Percentiles rank a stretch among this genome's conserved stretches.
Evolutionary conservation across 192 early-diverging fungal genomes (phyloP).

Genomic region (Chytriomyces hyalinus): DNA sequence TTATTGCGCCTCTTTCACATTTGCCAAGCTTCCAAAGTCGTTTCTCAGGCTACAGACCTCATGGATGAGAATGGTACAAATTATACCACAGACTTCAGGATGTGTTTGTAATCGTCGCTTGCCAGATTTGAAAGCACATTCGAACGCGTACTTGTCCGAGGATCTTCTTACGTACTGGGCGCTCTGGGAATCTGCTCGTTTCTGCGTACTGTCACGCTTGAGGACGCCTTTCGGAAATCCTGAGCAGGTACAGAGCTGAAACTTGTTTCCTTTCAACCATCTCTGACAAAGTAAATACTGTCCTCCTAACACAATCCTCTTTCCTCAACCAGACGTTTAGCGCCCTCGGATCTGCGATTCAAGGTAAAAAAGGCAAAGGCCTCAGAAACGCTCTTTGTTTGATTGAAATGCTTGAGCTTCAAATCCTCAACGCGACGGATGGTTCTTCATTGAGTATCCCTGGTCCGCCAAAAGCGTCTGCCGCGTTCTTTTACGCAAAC

Average conservation of each 20-base stretch:
- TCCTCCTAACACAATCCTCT: not conserved
- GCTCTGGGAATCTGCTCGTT: constrained; percentile 76
- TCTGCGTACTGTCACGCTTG: constrained; percentile 72
- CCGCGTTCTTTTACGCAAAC: constrained; percentile 76
- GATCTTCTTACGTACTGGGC: constrained; percentile 70
- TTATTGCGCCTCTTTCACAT: constrained; percentile 60
- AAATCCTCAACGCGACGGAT: constrained; percentile 66
- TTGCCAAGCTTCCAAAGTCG: constrained; percentile 47
- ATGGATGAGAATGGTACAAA: not conserved
- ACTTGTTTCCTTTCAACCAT: not conserved
- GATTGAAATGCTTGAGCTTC: constrained; percentile 76
- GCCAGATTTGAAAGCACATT: not conserved
- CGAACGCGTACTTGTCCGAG: constrained; percentile 42
- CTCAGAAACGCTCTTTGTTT: constrained; percentile 59
- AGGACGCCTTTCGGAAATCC: constrained; percentile 78
- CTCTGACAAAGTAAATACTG: not conserved
- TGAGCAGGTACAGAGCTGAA: constrained; percentile 50
- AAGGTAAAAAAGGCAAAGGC: constrained; percentile 9
- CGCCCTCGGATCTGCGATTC: constrained; percentile 35
- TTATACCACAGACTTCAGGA: not conserved
- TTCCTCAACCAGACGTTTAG: constrained; percentile 42
- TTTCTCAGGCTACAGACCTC: constrained; percentile 1
- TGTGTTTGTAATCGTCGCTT: not conserved
- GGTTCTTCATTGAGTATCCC: constrained; percentile 66
- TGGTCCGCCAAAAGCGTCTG: constrained; percentile 64